Percentiles rank a stretch among this genome's conserved stretches.
Evolutionary conservation across 495 filamentous ascomycete genomes (phyloP).

Genomic region (Podospora didyma): DNA sequence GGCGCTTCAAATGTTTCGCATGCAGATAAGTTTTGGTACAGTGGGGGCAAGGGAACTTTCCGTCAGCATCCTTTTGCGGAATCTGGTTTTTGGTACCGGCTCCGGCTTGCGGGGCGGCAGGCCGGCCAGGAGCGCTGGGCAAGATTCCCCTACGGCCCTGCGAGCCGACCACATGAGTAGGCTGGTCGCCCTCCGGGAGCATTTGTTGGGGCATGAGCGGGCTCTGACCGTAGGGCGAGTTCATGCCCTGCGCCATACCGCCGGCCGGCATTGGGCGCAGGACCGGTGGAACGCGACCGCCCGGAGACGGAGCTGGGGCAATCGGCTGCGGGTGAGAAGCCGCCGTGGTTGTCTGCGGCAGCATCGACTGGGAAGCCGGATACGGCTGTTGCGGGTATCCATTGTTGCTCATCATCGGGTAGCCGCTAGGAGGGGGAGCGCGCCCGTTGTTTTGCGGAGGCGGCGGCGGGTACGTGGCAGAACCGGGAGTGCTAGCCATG

Average conservation of each 20-base stretch:
- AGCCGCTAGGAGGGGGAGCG: constrained; percentile 31
- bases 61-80: constrained; percentile 88
- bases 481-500: constrained; percentile 58
- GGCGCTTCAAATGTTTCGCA: constrained; percentile 94
- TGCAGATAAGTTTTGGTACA: constrained; percentile 98
- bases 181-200: constrained; percentile 51
- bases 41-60: constrained; percentile 95
- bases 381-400: constrained; percentile 53
- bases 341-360: constrained; percentile 61
- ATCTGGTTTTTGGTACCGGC: constrained; percentile 74
- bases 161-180: constrained; percentile 87
- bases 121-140: constrained; percentile 82
- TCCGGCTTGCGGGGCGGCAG: constrained; percentile 55
- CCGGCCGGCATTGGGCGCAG: constrained; percentile 62
- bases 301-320: constrained; percentile 62
- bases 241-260: constrained; percentile 50
- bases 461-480: constrained; percentile 58
- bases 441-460: constrained; percentile 53
- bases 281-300: constrained; percentile 48
- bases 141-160: constrained; percentile 86
- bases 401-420: constrained; percentile 43
- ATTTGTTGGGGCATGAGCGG: constrained; percentile 40
- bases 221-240: constrained; percentile 46
- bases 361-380: constrained; percentile 57
- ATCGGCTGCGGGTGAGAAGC: constrained; percentile 68